Evolutionary conservation across 2,329 filamentous ascomycete species (phyloP), one percentile per base, ranked within the genome.

Genomic region (Phialocephala sp.): DNA sequence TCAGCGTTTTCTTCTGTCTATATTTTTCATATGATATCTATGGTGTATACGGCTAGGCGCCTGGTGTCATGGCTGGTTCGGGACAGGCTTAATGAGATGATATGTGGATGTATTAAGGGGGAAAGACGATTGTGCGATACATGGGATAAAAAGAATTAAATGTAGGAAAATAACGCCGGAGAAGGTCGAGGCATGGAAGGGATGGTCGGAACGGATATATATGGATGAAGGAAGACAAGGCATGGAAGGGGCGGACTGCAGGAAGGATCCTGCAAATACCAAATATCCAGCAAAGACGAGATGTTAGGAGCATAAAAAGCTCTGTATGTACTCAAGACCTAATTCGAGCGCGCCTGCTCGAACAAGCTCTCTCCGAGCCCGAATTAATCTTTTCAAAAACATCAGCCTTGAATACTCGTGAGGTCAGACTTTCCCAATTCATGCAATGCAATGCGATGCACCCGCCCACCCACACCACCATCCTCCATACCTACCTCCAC

Each of bases 1-100:
- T 70, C 50, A 70, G 70, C 68, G 67, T 69, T 70, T 69, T 65
- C 64, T 69, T 66, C 39, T 70, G 59, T 67, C n/a, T 65, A 35
- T 58, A 55, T 56, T 63, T 57, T 47, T 55, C 50, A 56, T 36
- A 45, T 63, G 50, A 32, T 50, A 52, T 50, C 27, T 64, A 20
- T 18, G 45, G 45, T 22, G 35, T 54, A 54, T 57, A 56, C 35
- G 41, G 24, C 4, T 24, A 22, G 61, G 62, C 58, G 41, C 43
- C 45, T 62, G 65, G 65, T 62, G 65, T 57, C 36, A 62, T 60
- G 54, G 55, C 22, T 62, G 65, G 59, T 37, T 39, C 32, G 47
- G 50, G 22, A 47, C 37, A 59, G 43, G 50, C 6, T 27, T 61
- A 55, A 62, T 61, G 54, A 63, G 52, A 57, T 15, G 35, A 22